phyloP scores from a whole-genome alignment of 495 filamentous ascomycete genomes.

The Neurospora intermedia region DNA sequence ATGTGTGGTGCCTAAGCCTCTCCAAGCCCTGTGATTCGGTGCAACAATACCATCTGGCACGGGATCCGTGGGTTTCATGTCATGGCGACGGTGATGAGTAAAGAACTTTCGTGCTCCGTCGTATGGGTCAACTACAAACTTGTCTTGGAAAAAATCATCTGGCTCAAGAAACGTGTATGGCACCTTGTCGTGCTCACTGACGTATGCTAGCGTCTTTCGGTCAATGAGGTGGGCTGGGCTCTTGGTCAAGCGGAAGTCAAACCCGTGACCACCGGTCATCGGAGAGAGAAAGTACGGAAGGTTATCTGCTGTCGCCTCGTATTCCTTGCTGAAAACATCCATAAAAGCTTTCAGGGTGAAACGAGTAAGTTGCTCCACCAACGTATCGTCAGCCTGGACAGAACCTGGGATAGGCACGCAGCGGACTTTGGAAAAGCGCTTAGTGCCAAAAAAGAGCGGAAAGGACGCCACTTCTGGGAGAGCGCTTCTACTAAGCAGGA shows the following conservation, averaged over 20 bases:
- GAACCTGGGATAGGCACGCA: slow-evolving; percentile 24
- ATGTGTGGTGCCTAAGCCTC: slow-evolving; percentile 5
- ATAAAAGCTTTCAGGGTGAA: slow-evolving; percentile 70
- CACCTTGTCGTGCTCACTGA: slow-evolving; percentile 37
- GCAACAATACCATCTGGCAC: slow-evolving; percentile 26
- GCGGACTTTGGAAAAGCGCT: slow-evolving; percentile 46
- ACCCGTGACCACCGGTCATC: slow-evolving; percentile 22
- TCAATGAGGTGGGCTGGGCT: slow-evolving; percentile 44
- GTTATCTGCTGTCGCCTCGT: slow-evolving; percentile 47
- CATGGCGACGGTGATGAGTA: slow-evolving; percentile 28
- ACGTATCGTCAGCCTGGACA: slow-evolving; percentile 31
- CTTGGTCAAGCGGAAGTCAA: slow-evolving; percentile 10
- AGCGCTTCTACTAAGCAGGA: slow-evolving; percentile 58
- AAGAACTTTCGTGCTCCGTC: slow-evolving; percentile 61
- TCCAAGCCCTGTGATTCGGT: slow-evolving; percentile 16
- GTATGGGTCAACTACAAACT: slow-evolving; percentile 63
- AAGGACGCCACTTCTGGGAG: slow-evolving; percentile 60
- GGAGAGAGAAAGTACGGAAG: slow-evolving; percentile 86
- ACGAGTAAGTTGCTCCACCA: slow-evolving; percentile 41
- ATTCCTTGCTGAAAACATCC: slow-evolving; percentile 86
- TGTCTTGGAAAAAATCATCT: slow-evolving; percentile 47
- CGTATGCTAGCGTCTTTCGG: slow-evolving; percentile 48
- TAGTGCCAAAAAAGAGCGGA: slow-evolving; percentile 54
- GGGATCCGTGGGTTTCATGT: slow-evolving; percentile 33
- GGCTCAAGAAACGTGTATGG: slow-evolving; percentile 42